Conservation (phyloP, 139 green algal species). For the Coelastrella sp. region DNA sequence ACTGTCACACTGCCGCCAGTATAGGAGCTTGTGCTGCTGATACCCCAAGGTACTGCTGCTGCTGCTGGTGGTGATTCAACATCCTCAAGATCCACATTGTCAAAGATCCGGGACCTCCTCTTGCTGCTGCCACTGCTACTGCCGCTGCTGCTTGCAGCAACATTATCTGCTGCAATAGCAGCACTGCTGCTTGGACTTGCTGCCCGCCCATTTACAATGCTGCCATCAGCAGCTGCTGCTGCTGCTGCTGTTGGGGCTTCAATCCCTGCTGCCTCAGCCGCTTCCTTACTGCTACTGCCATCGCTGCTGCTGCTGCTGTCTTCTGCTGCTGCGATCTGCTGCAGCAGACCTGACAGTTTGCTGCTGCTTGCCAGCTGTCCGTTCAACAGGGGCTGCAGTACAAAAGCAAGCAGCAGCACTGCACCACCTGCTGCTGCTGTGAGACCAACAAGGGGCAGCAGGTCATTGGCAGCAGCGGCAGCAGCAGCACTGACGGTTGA, state of each 20-base stretch:
- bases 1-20: background rate
- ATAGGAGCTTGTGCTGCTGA: background rate
- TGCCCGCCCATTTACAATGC: background rate
- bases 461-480: background rate
- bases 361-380: constrained; percentile 42
- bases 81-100: background rate
- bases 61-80: background rate
- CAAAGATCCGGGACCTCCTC: background rate
- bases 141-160: background rate
- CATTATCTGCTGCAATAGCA: background rate
- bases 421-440: constrained; percentile 32
- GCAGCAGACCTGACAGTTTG: constrained; percentile 16
- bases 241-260: background rate
- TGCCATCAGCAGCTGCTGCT: background rate
- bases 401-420: background rate
- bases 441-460: too few relatives aligned
- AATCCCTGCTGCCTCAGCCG: background rate
- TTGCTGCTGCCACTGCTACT: constrained; percentile 10
- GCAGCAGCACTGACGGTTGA: background rate
- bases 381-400: constrained; percentile 26
- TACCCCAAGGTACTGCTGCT: constrained; percentile 4
- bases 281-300: background rate
- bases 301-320: background rate
- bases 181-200: background rate
- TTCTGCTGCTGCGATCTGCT: constrained; percentile 2